A percentile compares a stretch with the other conserved stretches of the same genome.
Conservation (phyloP, 805 yeast species). For the Yarrowia bubula region DNA sequence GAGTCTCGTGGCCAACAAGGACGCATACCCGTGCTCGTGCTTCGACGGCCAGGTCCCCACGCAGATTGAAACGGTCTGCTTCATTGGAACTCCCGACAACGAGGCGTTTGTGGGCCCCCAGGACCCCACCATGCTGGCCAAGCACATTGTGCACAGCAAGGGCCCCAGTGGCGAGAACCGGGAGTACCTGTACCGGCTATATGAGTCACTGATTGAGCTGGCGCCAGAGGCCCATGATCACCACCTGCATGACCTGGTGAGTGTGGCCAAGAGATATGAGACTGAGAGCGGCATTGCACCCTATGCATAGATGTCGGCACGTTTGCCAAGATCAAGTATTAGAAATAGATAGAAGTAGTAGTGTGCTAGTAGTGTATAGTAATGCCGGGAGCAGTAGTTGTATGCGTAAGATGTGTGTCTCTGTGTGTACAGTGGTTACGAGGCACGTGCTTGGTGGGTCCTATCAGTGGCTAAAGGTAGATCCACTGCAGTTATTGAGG, state of each 20-base stretch:
- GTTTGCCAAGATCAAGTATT: not conserved
- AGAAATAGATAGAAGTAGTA: not conserved
- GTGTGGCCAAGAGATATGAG: slow-evolving; percentile 36
- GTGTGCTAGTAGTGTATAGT: not conserved
- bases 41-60: slow-evolving; percentile 6
- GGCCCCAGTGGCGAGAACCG: slow-evolving; percentile 85
- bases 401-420: too few relatives aligned
- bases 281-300: slow-evolving; percentile 8
- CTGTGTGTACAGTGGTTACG: too few relatives aligned
- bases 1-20: slow-evolving; percentile 20
- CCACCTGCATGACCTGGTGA: slow-evolving; percentile 45
- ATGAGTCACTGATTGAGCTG: slow-evolving; percentile 48
- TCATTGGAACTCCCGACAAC: slow-evolving; percentile 80
- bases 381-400: not conserved
- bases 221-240: slow-evolving; percentile 43
- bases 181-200: slow-evolving; percentile 63
- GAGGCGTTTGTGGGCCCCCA: slow-evolving; percentile 87
- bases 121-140: slow-evolving; percentile 55
- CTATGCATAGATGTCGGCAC: not conserved
- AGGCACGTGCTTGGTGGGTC: too few relatives aligned
- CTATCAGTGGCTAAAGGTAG: too few relatives aligned
- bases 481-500: too few relatives aligned
- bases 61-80: slow-evolving; percentile 58
- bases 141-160: slow-evolving; percentile 49
- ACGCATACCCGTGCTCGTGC: slow-evolving; percentile 12